A percentile compares a stretch with the other conserved stretches of the same genome.
phyloP scores from a whole-genome alignment of 768 basidiomycete species.

The Boletellus ananiceps region DNA sequence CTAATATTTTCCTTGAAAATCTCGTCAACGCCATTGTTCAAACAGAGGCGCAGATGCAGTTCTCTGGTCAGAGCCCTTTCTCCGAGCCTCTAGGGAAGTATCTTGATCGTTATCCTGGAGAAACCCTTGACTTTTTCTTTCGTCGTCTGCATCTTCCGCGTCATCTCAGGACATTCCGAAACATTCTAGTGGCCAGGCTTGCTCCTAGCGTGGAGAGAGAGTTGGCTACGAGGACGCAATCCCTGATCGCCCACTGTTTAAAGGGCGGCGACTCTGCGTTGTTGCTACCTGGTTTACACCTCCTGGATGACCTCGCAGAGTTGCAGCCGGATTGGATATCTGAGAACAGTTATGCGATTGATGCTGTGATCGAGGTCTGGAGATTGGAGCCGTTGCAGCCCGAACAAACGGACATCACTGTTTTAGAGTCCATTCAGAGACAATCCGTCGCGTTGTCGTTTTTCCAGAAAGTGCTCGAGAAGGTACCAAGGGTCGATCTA shows the following conservation, averaged over 20 bases:
- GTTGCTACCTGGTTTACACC: conserved; percentile 64
- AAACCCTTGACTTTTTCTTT: conserved; percentile 83
- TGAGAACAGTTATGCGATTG: conserved; percentile 61
- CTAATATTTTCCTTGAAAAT: conserved; percentile 85
- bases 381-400: conserved; percentile 41
- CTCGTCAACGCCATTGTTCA: conserved; percentile 88
- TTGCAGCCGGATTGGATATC: conserved; percentile 68
- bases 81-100: conserved; percentile 90
- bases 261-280: conserved; percentile 45
- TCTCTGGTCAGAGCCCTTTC: conserved; percentile 85
- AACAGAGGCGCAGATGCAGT: conserved; percentile 88
- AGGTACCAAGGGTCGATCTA: conserved; percentile 77
- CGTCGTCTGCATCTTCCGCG: conserved; percentile 71
- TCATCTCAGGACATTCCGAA: conserved; percentile 79
- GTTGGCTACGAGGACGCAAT: conserved; percentile 53
- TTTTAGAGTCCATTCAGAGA: conserved; percentile 51
- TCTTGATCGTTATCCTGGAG: conserved; percentile 82
- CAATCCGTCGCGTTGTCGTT: conserved; percentile 68
- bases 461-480: conserved; percentile 67
- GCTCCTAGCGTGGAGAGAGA: conserved; percentile 74
- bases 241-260: conserved; percentile 50
- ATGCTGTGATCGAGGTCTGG: conserved; percentile 75
- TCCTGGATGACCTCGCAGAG: conserved; percentile 72
- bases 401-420: conserved; percentile 39
- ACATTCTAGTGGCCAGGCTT: conserved; percentile 71